Base-by-base conservation (phyloP, 2,329 filamentous ascomycete species). In the Verruconis gallopava region DNA sequence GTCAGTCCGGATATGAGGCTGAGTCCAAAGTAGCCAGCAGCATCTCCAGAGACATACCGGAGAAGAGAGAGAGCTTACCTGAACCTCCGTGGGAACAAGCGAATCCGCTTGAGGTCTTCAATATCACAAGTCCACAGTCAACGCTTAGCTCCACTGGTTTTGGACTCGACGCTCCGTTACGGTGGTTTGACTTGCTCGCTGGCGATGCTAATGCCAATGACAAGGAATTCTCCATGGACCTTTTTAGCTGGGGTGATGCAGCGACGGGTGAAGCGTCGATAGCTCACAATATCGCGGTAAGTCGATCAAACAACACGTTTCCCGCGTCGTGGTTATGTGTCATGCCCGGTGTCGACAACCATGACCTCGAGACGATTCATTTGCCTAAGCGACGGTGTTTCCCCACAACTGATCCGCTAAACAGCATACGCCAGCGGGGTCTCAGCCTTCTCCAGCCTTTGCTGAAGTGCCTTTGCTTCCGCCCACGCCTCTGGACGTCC, bases 151-250 rank as follows among this genome's bases (percentile, higher is more conserved):
- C 49, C 25, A 60, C 61, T 2, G 49, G 61, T 4, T 60, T 59
- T 11, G 59, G 58, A n/a, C 55, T 59, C 12, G 61, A 65, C 35
- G 66, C 65, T n/a, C 65, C 66, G 4, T 50, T 67, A 38, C 61
- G 64, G 46, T 70, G 66, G 63, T 69, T 68, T 46, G 66, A 67
- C 37, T 51, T 69, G 4, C 55, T 67, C 42, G 65, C 64, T 33
- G 61, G 62, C 37, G 64, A 67, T 48, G 63, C 63, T 4, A 55
- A 58, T 25, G 57, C 57, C 40, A 57, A 56, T 37, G 57, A 57
- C 37, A 50, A 54, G 28, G 57, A 55, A 37, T 54, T 57, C 40
- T 57, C 58, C 17, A 45, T 57, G 17, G 56, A 60, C 13, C 52
- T 57, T 13, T 51, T 56, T 19, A 40, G 25, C 15, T 40, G 38